A percentile compares a stretch with the other conserved stretches of the same genome.
Evolutionary conservation across 2,329 filamentous ascomycete species (phyloP).

Genomic region (Pseudocercospora crystallina): DNA sequence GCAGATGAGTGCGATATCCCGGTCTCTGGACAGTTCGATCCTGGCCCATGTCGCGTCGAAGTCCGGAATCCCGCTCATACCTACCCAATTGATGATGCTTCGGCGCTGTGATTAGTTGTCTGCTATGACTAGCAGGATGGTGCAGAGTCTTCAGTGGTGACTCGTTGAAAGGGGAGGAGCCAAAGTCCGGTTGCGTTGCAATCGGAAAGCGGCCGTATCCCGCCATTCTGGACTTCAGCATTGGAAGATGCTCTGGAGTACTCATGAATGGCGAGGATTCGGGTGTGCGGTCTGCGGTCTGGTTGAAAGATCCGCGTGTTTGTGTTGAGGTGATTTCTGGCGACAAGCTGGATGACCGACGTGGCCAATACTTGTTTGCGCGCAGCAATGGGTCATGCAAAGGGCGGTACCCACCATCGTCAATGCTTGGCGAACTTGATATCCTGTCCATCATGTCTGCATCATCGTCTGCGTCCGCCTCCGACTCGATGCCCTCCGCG

Average conservation of each 20-base stretch:
- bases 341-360: conserved; percentile 44
- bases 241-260: conserved; percentile 41
- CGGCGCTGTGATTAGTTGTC: conserved; percentile 26
- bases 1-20: not conserved
- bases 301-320: conserved; percentile 35
- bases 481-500: conserved; percentile 37
- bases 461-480: conserved; percentile 51
- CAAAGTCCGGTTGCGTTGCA: conserved; percentile 17
- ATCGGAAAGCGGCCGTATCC: conserved; percentile 26
- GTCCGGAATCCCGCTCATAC: conserved; percentile 38
- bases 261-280: conserved; percentile 46
- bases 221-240: conserved; percentile 22
- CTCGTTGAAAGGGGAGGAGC: conserved; percentile 21
- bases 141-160: conserved; percentile 4
- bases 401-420: conserved; percentile 81
- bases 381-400: conserved; percentile 8
- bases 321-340: conserved; percentile 33
- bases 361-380: conserved; percentile 37
- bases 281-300: conserved; percentile 30
- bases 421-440: conserved; percentile 96
- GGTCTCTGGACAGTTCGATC: not conserved
- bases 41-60: conserved; percentile 1
- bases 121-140: conserved; percentile 4
- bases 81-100: conserved; percentile 54
- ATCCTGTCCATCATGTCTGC: conserved; percentile 99